Base-by-base conservation (phyloP, 257 asterid genomes). In the Solanum paucissectum region DNA sequence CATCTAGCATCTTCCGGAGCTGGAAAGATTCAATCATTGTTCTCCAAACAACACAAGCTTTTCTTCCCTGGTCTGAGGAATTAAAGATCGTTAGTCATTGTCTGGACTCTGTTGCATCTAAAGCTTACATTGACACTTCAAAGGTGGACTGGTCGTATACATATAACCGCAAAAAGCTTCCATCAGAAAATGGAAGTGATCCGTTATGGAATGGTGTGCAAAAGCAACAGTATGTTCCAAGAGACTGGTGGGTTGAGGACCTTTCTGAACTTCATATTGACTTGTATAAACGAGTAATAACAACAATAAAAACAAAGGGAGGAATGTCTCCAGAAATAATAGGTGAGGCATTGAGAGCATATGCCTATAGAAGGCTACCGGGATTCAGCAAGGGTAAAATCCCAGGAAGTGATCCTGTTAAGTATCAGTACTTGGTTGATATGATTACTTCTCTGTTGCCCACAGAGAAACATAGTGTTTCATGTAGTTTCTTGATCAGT, bases 241-340 rank as follows among this genome's bases (percentile, higher is more conserved):
- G 88, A 49, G 98, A 96, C 88, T 96, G 99, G 99, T 96, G 99
- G 98, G 97, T 95, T 3, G 99, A 95, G 89, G 99, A 96, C 88
- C 91, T 96, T 16, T 96, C 95, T 69, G 98, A 96, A 29, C 99
- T 96, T 81, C 95, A 90, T 52, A 91, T 94, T 2, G 98, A 94
- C 89, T 84, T 93, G 79, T 95, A 89, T 85, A 94, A 95, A 88
- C 93, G 92, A 84, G 97, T 93, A 25, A 87, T 96, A 55, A 87
- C 92, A 3, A 90, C 96, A 11, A 92, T 96, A 72, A 90, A 88
- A 88, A 90, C 95, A 9, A 96, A 92, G 86, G 98, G 94, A n/a
- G 89, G 90, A 83, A 87, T 94, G 11, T 60, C 94, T 11, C 90
- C 91, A 12, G 93, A 93, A 87, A 91, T 96, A 23, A 89, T 95